These are phyloP conservation scores for Tetrastigma voinierianum DNA, from an alignment of 164 flowering plant species.

Conservation along the genomic window DNA sequence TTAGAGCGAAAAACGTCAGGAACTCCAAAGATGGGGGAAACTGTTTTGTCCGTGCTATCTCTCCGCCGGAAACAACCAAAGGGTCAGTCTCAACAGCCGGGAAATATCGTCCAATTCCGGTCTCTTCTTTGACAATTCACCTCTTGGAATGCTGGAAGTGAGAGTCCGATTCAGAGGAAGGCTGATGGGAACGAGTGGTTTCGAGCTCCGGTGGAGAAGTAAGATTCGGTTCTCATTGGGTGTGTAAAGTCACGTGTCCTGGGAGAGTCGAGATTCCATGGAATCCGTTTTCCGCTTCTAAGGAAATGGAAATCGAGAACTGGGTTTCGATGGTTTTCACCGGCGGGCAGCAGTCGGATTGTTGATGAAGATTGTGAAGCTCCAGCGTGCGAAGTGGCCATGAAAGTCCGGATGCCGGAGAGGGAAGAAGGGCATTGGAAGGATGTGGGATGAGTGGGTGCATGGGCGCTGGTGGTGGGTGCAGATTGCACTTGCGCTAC, in stretches of 20 bases:
- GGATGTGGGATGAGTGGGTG: slow-evolving; percentile 28
- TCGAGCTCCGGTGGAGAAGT: slow-evolving; percentile 64
- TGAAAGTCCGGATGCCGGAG: slow-evolving; percentile 21
- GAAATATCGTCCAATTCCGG: slow-evolving; percentile 39
- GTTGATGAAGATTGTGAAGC: slow-evolving; percentile 23
- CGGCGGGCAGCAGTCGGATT: background rate
- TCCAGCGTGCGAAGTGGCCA: slow-evolving; percentile 26
- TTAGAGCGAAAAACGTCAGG: slow-evolving; percentile 60
- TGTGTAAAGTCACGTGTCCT: slow-evolving; percentile 43
- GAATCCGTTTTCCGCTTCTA: slow-evolving; percentile 50
- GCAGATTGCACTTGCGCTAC: slow-evolving; percentile 14
- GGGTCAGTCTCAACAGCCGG: slow-evolving; percentile 38
- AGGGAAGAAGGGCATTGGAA: slow-evolving; percentile 5
- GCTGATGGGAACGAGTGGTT: slow-evolving; percentile 39
- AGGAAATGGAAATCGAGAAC: slow-evolving; percentile 38
- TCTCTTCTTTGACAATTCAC: slow-evolving; percentile 47
- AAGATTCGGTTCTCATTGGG: slow-evolving; percentile 23
- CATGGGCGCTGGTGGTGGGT: slow-evolving; percentile 18
- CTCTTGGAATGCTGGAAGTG: slow-evolving; percentile 51
- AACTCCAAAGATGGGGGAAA: slow-evolving; percentile 15
- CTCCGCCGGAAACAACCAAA: slow-evolving; percentile 38
- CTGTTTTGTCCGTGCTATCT: slow-evolving; percentile 63
- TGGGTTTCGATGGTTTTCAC: slow-evolving; percentile 36
- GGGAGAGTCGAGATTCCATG: slow-evolving; percentile 58
- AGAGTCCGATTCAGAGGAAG: slow-evolving; percentile 30